Conservation (phyloP, 2,329 filamentous ascomycete genomes). For the Rugonectria rugulosa region DNA sequence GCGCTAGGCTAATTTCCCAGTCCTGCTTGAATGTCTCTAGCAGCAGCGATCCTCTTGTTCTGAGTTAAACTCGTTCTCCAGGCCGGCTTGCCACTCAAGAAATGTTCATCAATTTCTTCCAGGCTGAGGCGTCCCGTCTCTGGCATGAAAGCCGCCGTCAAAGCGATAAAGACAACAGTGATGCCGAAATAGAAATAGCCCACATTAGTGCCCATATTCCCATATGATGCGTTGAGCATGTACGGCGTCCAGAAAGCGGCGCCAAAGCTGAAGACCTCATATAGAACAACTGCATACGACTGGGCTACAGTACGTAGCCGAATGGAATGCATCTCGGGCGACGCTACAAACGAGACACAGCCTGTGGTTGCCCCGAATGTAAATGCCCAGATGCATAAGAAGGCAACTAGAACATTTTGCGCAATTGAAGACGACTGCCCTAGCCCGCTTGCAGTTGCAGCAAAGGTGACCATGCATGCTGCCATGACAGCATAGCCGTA, state of each 20-base stretch:
- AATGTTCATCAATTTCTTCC: slow-evolving; percentile 9
- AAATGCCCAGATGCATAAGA: slow-evolving; percentile 8
- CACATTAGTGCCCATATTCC: slow-evolving; percentile 13
- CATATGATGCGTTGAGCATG: slow-evolving; percentile 4
- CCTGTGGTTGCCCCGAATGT: slow-evolving; percentile 2
- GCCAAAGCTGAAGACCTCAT: slow-evolving; percentile 7
- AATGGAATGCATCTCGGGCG: slow-evolving; percentile 7
- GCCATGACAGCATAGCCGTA: slow-evolving; percentile 1
- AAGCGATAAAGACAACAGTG: background rate
- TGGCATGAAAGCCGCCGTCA: background rate
- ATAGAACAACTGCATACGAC: background rate
- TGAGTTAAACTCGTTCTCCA: background rate
- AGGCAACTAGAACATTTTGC: background rate
- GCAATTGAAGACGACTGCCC: background rate
- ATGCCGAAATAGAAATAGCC: slow-evolving; percentile 8
- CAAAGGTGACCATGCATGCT: slow-evolving; percentile 3
- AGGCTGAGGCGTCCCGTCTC: slow-evolving; percentile 4
- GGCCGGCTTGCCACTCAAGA: background rate
- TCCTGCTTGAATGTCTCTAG: no score
- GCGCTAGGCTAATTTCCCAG: no score
- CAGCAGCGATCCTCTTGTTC: background rate
- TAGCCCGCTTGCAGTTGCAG: background rate
- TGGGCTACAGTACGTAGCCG: background rate
- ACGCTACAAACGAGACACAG: background rate
- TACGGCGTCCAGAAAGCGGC: slow-evolving; percentile 12